Evolutionary conservation across 208 protist species (phyloP), one percentile per base, ranked within the genome.

Genomic region (Trypanosoma lewisi): DNA sequence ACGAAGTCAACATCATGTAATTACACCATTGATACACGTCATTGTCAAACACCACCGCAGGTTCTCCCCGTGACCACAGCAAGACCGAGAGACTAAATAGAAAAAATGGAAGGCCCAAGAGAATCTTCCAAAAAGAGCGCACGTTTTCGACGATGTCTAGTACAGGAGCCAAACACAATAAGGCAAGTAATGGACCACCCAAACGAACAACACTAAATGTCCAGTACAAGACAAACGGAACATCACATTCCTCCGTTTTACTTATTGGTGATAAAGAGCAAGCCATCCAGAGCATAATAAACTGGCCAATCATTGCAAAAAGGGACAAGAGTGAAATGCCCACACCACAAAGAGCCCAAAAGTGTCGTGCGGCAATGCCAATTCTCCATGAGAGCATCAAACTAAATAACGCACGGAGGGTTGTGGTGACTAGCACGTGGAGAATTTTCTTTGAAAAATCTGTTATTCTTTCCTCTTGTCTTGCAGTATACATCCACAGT

Each of bases 161-260:
- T 36, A 85, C 76, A 9, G 84, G 82, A 28, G 72, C 42, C 27
- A 85, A 67, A 41, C 80, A 83, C 76, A 75, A 89, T 54, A 90
- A 48, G 45, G 77, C 65, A 56, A 89, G 68, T 39, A 89, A 48
- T 31, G 88, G 88, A 27, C 74, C 59, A 12, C 70, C 42, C 37
- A 75, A 36, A 9, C 80, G 75, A 17, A 80, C 63, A 2, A 80
- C 69, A 45, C 76, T 86, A 59, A 84, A 85, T 0, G 84, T 52
- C 67, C 77, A 87, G 63, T 89, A 86, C n/a, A 91, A 72, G 28
- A 83, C 78, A 60, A 84, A 83, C 1, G 84, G 79, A 19, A 87
- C 12, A 12, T 81, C 72, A 63, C 88, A 94, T 68, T 88, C 84
- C 66, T 77, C 77, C n/a, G 45, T 59, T 1, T 73, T 58, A 42